These are phyloP conservation scores for Apophysomyces variabilis DNA, from an alignment of 371 early-diverging fungal genomes.

Conservation along the genomic window DNA sequence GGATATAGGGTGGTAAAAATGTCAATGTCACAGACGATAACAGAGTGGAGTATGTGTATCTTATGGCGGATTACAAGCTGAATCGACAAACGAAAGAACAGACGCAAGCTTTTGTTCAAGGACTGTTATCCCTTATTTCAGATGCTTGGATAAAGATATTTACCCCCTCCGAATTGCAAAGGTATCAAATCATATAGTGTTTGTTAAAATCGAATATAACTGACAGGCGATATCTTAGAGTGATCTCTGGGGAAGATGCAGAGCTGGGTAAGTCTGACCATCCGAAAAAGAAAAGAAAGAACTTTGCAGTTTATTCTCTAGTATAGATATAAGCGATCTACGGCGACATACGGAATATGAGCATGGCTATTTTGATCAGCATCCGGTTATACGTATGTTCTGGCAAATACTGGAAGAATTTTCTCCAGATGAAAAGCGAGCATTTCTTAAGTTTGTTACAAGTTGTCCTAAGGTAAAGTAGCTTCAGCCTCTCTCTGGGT, in stretches of 20 bases:
- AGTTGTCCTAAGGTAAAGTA: conserved; percentile 70
- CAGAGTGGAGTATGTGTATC: conserved; percentile 80
- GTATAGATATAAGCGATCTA: conserved; percentile 73
- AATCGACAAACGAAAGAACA: conserved; percentile 80
- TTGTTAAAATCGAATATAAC: conserved; percentile 27
- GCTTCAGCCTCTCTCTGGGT: neutral
- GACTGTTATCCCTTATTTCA: conserved; percentile 70
- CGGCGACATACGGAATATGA: conserved; percentile 84
- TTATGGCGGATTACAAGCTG: conserved; percentile 78
- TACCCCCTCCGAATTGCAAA: conserved; percentile 82
- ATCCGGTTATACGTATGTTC: conserved; percentile 75
- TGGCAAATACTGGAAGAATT: conserved; percentile 81
- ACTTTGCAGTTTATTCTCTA: neutral
- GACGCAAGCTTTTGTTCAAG: conserved; percentile 80
- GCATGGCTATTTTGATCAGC: conserved; percentile 78
- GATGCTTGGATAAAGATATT: conserved; percentile 72
- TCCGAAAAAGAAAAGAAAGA: neutral
- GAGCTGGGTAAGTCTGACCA: conserved; percentile 58
- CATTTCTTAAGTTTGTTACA: conserved; percentile 87
- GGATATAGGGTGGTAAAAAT: conserved; percentile 58
- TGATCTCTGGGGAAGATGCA: conserved; percentile 79
- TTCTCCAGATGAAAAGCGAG: conserved; percentile 65
- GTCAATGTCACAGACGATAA: conserved; percentile 80
- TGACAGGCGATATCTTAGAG: conserved; percentile 32
- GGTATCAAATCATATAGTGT: conserved; percentile 16